Evolutionary conservation across 352 stramenopile genomes (phyloP).

Genomic region (Thraustochytrium sp.): DNA sequence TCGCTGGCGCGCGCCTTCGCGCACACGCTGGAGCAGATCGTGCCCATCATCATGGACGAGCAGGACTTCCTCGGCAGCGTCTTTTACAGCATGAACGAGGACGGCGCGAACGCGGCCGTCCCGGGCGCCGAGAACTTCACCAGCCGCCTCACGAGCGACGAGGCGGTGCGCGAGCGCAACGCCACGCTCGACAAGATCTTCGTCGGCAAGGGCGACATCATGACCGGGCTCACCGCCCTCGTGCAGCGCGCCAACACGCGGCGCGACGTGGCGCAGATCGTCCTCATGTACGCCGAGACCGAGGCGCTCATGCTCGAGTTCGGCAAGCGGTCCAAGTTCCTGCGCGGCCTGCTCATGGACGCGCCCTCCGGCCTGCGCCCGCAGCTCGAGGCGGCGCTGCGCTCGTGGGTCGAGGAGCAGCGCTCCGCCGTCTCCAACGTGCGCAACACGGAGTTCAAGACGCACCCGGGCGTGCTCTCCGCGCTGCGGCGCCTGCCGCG

Average conservation of each 20-base stretch:
- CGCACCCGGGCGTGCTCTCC: background rate
- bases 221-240: background rate
- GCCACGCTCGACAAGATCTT: background rate
- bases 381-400: background rate
- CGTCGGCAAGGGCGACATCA: background rate
- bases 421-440: background rate
- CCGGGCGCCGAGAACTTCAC: background rate
- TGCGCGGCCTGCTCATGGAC: background rate
- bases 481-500: background rate
- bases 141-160: background rate
- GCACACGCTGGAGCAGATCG: slow-evolving; percentile 12
- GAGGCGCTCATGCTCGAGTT: background rate
- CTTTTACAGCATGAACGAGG: background rate
- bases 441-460: background rate
- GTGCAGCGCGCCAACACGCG: background rate
- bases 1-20: background rate
- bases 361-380: background rate
- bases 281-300: background rate
- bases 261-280: background rate
- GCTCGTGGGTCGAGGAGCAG: background rate
- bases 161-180: background rate
- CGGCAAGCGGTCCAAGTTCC: background rate
- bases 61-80: background rate
- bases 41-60: slow-evolving; percentile 25
- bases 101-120: background rate